Percentiles rank a stretch among this genome's conserved stretches.
These are phyloP conservation scores for Collybia mongolica DNA, from an alignment of 768 basidiomycete species.

Conservation along the genomic window DNA sequence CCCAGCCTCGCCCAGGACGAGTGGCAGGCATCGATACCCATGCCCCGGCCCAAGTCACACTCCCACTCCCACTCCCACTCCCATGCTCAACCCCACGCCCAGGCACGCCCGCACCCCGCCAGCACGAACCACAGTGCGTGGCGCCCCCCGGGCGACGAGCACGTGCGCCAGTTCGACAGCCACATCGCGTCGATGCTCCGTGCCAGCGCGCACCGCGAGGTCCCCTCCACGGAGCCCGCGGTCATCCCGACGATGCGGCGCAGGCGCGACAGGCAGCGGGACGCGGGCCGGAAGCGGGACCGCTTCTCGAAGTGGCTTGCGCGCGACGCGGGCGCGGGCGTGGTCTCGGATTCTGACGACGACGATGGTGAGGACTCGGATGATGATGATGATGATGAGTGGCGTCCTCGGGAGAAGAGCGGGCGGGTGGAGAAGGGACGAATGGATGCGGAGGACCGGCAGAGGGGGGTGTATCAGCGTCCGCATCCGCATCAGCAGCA, in stretches of 20 bases:
- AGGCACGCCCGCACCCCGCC: background rate
- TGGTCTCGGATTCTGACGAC: no score
- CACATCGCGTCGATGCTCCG: slow-evolving; percentile 2
- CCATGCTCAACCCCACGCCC: background rate
- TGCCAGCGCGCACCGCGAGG: background rate
- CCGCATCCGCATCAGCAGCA: no score
- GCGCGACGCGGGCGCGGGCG: background rate
- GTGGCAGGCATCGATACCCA: background rate
- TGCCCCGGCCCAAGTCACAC: background rate
- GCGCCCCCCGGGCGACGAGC: background rate
- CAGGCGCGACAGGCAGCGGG: background rate
- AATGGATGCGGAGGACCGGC: no score
- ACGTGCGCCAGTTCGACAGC: slow-evolving; percentile 1
- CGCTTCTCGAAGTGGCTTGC: slow-evolving; percentile 11
- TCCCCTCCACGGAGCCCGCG: background rate
- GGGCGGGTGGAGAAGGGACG: no score
- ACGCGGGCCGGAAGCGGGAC: slow-evolving; percentile 1
- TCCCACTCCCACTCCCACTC: background rate
- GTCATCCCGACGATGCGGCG: background rate
- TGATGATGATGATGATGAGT: no score
- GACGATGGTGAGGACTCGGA: no score
- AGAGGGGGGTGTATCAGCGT: no score
- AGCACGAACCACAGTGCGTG: background rate
- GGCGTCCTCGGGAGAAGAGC: no score
- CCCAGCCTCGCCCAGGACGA: background rate